Base-by-base conservation (phyloP, 192 early-diverging fungal genomes). In the Coemansia reversa region DNA sequence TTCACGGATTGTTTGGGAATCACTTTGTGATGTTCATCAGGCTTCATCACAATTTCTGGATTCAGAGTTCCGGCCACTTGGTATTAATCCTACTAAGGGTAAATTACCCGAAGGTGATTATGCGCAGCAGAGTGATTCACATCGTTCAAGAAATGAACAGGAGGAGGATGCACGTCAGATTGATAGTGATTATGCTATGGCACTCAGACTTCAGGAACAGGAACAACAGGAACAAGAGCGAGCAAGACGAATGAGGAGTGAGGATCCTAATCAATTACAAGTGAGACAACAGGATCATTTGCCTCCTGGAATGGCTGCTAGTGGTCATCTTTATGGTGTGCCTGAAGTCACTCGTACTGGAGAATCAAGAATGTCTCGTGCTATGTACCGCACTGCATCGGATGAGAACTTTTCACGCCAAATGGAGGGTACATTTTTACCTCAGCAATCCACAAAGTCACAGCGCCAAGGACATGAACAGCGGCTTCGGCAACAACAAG, bases 1-100 rank as follows among this genome's bases (percentile, higher is more conserved):
- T 56, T 47, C 71, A 2, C 76, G 85, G 0, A 74, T 91, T 7
- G 88, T 91, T 3, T 93, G 91, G 91, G 90, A 93, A 72, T 86
- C 85, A 0, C 70, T 93, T 22, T 51, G 68, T 3, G 87, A 89
- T 65, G 84, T 92, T 0, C 82, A 87, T 51, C 88, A 90, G 72
- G 67, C 76, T 2, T 58, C 81, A 16, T 84, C 87, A 1, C 70
- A 79, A 56, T 92, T 92, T 50, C 62, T 86, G 16, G 85, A 89
- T 52, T 82, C 85, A 27, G 51, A 69, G 28, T 91, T 92, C 58
- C 23, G 33, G 4, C 58, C 60, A 18, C 32, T 73, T 20, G 23
- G 5, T 16, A 12, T 33, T 16, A 51, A 20, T n/a, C 33, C 60
- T 30, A 32, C 55, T 3, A 54, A 39, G 30, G 62, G 51, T 25